Conservation (phyloP, 495 filamentous ascomycete species). For the Talaromyces stipitatus region DNA sequence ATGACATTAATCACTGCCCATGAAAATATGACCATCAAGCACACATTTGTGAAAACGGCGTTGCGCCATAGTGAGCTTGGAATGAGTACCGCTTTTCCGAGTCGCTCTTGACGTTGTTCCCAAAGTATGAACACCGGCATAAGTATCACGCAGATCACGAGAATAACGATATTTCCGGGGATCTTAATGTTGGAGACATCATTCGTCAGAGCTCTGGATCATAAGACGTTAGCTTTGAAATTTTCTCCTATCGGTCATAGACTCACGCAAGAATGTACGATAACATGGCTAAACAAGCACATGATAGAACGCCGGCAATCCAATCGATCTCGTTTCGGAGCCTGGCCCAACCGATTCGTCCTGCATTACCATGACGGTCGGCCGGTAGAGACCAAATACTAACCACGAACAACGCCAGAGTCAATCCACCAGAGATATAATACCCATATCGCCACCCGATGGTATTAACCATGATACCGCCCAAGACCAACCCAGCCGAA, state of each 20-base stretch:
- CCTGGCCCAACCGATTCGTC: conserved; percentile 6
- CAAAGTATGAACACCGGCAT: conserved; percentile 39
- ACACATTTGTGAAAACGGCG: conserved; percentile 38
- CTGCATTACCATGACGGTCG: conserved; percentile 10
- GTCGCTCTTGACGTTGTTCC: conserved; percentile 35
- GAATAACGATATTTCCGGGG: conserved; percentile 29
- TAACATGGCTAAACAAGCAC: conserved; percentile 33
- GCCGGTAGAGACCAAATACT: conserved; percentile 31
- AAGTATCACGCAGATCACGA: conserved; percentile 26
- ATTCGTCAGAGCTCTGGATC: conserved; percentile 28
- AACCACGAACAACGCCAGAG: conserved; percentile 24
- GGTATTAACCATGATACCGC: conserved; percentile 40
- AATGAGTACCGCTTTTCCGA: conserved; percentile 39
- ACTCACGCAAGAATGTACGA: conserved; percentile 41
- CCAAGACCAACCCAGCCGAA: conserved; percentile 44
- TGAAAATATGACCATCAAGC: conserved; percentile 42
- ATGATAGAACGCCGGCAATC: conserved; percentile 36
- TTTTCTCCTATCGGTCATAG: background rate
- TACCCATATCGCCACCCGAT: conserved; percentile 44
- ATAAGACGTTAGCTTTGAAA: background rate
- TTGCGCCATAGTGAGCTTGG: conserved; percentile 50
- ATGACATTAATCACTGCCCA: conserved; percentile 41
- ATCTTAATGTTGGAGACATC: conserved; percentile 25
- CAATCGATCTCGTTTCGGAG: conserved; percentile 39
- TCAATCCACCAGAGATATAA: conserved; percentile 36